Conservation (phyloP, 2,329 filamentous ascomycete genomes). For the Pseudocercospora pini-densiflorae region DNA sequence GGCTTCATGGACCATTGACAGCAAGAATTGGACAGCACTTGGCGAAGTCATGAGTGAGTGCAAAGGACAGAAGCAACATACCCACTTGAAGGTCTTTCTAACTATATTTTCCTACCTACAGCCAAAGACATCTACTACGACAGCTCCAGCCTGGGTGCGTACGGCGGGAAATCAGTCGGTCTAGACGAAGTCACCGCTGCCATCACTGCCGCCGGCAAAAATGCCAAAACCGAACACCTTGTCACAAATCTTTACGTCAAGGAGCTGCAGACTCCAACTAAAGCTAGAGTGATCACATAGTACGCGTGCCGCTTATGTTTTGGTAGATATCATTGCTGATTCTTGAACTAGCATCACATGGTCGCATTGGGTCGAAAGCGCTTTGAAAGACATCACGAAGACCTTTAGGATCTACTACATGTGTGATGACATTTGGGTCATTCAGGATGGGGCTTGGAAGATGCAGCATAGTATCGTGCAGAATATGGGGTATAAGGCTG, state of each 20-base stretch:
- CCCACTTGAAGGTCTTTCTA: neutral
- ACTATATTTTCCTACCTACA: neutral
- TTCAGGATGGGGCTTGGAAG: slow-evolving; percentile 24
- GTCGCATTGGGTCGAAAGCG: slow-evolving; percentile 21
- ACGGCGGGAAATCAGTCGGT: slow-evolving; percentile 21
- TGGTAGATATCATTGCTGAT: neutral
- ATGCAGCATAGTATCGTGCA: slow-evolving; percentile 24
- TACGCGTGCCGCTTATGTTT: slow-evolving; percentile 1
- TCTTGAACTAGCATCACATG: slow-evolving; percentile 18
- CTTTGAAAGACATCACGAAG: slow-evolving; percentile 21
- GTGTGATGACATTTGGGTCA: slow-evolving; percentile 29
- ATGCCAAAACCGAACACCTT: slow-evolving; percentile 18
- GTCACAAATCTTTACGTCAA: slow-evolving; percentile 24
- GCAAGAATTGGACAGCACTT: slow-evolving; percentile 23
- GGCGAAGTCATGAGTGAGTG: slow-evolving; percentile 14
- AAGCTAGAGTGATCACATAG: slow-evolving; percentile 23
- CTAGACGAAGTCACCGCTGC: slow-evolving; percentile 15
- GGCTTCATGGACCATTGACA: slow-evolving; percentile 20
- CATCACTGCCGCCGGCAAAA: slow-evolving; percentile 7
- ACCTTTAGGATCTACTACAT: slow-evolving; percentile 24
- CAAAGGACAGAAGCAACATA: neutral
- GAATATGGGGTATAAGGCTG: slow-evolving; percentile 22
- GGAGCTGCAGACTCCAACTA: slow-evolving; percentile 16
- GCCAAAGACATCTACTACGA: slow-evolving; percentile 23
- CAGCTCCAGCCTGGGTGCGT: slow-evolving; percentile 12